Percentiles rank a stretch among this genome's conserved stretches.
phyloP scores from a whole-genome alignment of 2,329 filamentous ascomycete species.

The Metarhizium robertsii region DNA sequence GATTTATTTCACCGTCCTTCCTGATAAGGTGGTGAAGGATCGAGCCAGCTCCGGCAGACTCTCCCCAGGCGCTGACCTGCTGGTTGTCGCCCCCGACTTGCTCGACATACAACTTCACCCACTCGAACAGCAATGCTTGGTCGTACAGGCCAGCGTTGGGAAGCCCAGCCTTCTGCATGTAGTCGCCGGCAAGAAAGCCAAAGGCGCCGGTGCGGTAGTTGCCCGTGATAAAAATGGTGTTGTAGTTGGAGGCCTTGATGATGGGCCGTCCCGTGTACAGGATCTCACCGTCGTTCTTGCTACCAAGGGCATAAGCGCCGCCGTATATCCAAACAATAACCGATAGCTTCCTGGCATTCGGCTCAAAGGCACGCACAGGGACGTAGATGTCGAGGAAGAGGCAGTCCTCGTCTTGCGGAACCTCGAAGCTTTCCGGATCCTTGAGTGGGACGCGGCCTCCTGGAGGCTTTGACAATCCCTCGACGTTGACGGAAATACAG shows the following conservation, averaged over 20 bases:
- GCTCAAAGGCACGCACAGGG: slow-evolving; percentile 28
- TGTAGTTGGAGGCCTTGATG: slow-evolving; percentile 23
- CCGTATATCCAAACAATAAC: slow-evolving; percentile 38
- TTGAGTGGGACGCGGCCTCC: neutral
- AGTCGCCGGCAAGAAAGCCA: slow-evolving; percentile 35
- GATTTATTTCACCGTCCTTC: slow-evolving; percentile 30
- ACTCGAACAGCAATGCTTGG: slow-evolving; percentile 35
- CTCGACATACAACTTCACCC: slow-evolving; percentile 36
- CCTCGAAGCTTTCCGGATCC: neutral
- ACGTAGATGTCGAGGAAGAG: slow-evolving; percentile 41
- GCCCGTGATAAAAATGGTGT: slow-evolving; percentile 34
- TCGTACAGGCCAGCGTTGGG: slow-evolving; percentile 36
- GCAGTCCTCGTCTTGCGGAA: slow-evolving; percentile 29
- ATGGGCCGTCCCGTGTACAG: slow-evolving; percentile 28
- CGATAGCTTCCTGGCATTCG: slow-evolving; percentile 23
- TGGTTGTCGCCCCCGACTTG: slow-evolving; percentile 36
- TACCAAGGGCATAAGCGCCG: slow-evolving; percentile 33
- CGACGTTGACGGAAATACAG: neutral
- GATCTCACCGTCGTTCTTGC: slow-evolving; percentile 26
- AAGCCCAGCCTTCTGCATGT: slow-evolving; percentile 29
- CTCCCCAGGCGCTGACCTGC: slow-evolving; percentile 38
- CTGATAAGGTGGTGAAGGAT: slow-evolving; percentile 41
- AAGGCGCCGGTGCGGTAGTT: slow-evolving; percentile 41
- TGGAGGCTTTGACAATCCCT: neutral
- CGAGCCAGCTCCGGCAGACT: slow-evolving; percentile 40